phyloP scores from a whole-genome alignment of 202 grass and related monocot genomes.

The Elaeis oleifera region DNA sequence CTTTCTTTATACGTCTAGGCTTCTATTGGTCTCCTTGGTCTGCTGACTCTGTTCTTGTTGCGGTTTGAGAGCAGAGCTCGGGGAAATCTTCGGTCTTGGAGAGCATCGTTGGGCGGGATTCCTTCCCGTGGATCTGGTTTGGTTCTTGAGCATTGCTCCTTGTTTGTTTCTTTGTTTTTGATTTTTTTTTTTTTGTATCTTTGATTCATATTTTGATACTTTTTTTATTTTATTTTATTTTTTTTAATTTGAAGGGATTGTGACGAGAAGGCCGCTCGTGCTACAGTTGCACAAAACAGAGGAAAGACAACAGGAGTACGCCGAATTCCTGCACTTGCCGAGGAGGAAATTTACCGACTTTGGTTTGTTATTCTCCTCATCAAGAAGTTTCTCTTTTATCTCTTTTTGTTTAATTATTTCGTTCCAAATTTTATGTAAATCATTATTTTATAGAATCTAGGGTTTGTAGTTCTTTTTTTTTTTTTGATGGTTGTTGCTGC shows the following conservation, averaged over 20 bases:
- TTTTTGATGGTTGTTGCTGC: no score
- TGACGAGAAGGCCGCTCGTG: slow-evolving; percentile 6
- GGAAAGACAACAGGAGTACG: not conserved
- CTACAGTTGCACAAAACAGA: slow-evolving; percentile 5
- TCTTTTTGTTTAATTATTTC: no score
- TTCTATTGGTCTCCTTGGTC: no score
- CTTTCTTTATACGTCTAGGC: no score
- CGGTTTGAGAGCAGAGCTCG: slow-evolving; percentile 1
- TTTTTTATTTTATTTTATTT: not conserved
- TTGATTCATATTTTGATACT: no score
- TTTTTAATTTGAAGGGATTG: not conserved
- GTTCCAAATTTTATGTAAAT: no score
- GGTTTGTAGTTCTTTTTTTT: no score
- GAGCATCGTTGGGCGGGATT: slow-evolving; percentile 14
- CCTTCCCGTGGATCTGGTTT: slow-evolving; percentile 10
- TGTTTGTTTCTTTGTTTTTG: no score
- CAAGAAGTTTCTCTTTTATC: no score
- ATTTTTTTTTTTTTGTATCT: no score
- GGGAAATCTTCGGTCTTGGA: slow-evolving; percentile 10
- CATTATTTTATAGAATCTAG: no score
- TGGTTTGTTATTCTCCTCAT: not conserved
- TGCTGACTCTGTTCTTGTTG: no score
- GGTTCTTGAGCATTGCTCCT: not conserved
- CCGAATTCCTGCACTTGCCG: slow-evolving; percentile 9
- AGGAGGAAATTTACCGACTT: slow-evolving; percentile 9